Percentiles rank a stretch among this genome's conserved stretches.
Evolutionary conservation across 2,329 filamentous ascomycete genomes (phyloP).

Genomic region (Monilinia vaccinii-corymbosi): DNA sequence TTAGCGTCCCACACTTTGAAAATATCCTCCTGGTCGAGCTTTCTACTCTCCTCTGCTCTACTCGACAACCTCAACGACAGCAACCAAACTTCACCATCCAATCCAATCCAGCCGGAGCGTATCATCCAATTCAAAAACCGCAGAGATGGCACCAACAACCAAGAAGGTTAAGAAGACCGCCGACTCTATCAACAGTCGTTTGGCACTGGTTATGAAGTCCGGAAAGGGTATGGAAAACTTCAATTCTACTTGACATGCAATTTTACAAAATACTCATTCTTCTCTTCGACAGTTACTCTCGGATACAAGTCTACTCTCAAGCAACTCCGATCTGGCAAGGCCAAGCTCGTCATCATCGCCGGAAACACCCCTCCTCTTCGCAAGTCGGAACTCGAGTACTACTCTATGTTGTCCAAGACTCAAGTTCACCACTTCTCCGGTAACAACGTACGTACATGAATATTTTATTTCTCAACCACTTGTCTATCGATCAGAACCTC

Average conservation of each 20-base stretch:
- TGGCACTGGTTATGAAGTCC: constrained; percentile 55
- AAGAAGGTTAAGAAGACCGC: constrained; percentile 81
- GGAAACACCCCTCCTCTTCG: constrained; percentile 96
- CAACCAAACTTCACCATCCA: constrained; percentile 2
- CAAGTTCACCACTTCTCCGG: constrained; percentile 96
- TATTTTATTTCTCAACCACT: constrained; percentile 20
- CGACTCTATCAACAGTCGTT: constrained; percentile 60
- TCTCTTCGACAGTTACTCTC: constrained; percentile 55
- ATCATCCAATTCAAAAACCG: constrained; percentile 30
- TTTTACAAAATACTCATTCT: constrained; percentile 8
- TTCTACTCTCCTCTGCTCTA: not conserved
- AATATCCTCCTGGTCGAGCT: not conserved
- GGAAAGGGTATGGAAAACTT: constrained; percentile 42
- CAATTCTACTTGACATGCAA: not conserved
- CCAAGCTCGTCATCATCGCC: constrained; percentile 93
- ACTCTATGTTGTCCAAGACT: constrained; percentile 87
- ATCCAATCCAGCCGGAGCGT: constrained; percentile 30
- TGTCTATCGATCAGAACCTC: constrained; percentile 15
- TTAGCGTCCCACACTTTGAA: constrained; percentile 1
- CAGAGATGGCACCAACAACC: constrained; percentile 37
- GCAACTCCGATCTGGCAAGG: constrained; percentile 88
- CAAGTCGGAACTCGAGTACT: constrained; percentile 96
- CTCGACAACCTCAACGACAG: constrained; percentile 8
- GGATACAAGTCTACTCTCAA: constrained; percentile 89
- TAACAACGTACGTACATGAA: constrained; percentile 80